Percentiles rank a stretch among this genome's conserved stretches.
Conservation (phyloP, 305 asterid genomes). For the Solanum hybrid region DNA sequence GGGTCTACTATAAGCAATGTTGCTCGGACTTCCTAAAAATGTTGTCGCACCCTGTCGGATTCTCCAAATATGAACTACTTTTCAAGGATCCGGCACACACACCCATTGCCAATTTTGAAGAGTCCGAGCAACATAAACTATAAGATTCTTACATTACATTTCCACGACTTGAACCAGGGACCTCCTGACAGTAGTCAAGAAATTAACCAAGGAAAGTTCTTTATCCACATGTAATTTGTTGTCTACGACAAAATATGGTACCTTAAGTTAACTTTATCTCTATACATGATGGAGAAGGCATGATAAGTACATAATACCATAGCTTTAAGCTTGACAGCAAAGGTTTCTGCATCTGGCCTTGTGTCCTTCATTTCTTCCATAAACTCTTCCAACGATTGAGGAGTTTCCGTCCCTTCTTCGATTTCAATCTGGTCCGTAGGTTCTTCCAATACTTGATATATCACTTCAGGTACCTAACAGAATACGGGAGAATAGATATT, state of each 20-base stretch:
- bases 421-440: conserved; percentile 22
- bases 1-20: not conserved
- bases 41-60: not conserved
- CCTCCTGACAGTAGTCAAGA: not conserved
- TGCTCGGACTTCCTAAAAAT: not conserved
- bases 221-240: not conserved
- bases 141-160: not conserved
- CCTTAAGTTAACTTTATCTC: not conserved
- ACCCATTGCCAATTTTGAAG: not conserved
- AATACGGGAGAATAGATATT: not conserved
- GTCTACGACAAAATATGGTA: not conserved
- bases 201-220: not conserved
- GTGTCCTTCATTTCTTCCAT: conserved; percentile 19
- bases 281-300: not conserved
- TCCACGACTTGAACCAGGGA: not conserved
- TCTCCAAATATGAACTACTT: not conserved
- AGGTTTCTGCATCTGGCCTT: conserved; percentile 27
- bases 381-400: conserved; percentile 35
- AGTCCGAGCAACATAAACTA: not conserved
- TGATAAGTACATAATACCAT: conserved; percentile 19
- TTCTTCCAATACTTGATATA: conserved; percentile 64
- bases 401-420: conserved; percentile 15
- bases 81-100: not conserved
- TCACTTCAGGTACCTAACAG: conserved; percentile 64
- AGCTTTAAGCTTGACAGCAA: conserved; percentile 29